Conservation (phyloP, 1,139 yeast genomes). For the Kluyveromyces sp. region DNA sequence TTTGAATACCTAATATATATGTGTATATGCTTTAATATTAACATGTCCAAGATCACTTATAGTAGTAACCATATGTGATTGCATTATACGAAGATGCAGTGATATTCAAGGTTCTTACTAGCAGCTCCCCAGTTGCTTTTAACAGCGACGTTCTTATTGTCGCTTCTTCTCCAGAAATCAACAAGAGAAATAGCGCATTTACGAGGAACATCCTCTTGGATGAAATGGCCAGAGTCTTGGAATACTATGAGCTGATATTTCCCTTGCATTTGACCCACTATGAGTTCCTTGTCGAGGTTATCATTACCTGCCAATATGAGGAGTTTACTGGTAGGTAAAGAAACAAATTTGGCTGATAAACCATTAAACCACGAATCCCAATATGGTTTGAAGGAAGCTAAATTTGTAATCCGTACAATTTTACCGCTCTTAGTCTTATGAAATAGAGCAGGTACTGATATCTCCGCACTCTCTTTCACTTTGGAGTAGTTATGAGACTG, state of each 20-base stretch:
- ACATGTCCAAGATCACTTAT: too few species aligned
- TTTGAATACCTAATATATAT: background rate
- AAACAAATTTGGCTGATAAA: conserved; percentile 57
- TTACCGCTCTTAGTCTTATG: conserved; percentile 19
- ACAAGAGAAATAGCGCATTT: conserved; percentile 53
- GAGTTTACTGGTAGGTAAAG: conserved; percentile 53
- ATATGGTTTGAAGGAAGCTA: conserved; percentile 49
- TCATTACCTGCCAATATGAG: conserved; percentile 87
- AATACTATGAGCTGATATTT: conserved; percentile 84
- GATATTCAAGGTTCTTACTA: background rate
- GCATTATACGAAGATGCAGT: too few species aligned
- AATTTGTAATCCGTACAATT: conserved; percentile 57
- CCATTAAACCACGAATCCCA: conserved; percentile 82
- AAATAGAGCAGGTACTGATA: conserved; percentile 69
- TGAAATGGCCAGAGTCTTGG: conserved; percentile 78
- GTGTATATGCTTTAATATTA: too few species aligned
- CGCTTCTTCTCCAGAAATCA: conserved; percentile 50
- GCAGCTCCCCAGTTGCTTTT: conserved; percentile 33
- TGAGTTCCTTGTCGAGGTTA: conserved; percentile 71
- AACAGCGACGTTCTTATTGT: conserved; percentile 30
- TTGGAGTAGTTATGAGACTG: conserved; percentile 45
- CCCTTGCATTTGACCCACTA: conserved; percentile 97
- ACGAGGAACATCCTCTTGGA: conserved; percentile 81
- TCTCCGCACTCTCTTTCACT: conserved; percentile 53
- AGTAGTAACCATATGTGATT: too few species aligned